phyloP scores from a whole-genome alignment of 495 filamentous ascomycete species.

The Umbilicaria muhlenbergii region DNA sequence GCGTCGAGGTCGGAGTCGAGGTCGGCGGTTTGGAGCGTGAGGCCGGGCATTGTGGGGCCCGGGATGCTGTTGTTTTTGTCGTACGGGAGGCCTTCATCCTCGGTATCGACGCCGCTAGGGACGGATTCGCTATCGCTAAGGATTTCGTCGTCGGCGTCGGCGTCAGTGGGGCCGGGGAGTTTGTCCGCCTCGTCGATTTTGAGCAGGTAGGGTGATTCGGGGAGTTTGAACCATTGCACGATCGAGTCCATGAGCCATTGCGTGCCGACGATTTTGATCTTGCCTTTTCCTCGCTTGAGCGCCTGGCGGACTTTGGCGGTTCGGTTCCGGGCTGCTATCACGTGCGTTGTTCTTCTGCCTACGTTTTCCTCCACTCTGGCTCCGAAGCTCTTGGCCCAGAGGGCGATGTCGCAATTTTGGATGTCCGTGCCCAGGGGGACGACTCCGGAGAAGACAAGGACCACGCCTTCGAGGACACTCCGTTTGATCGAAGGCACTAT shows the following conservation, averaged over 20 bases:
- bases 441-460: conserved; percentile 77
- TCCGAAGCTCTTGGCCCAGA: conserved; percentile 76
- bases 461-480: conserved; percentile 48
- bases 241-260: conserved; percentile 80
- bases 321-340: conserved; percentile 60
- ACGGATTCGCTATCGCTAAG: conserved; percentile 13
- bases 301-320: conserved; percentile 82
- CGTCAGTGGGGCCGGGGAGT: conserved; percentile 24
- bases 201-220: conserved; percentile 61
- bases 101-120: conserved; percentile 22
- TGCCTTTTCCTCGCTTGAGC: conserved; percentile 39
- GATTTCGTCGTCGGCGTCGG: conserved; percentile 2
- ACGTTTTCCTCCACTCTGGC: conserved; percentile 50
- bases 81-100: conserved; percentile 28
- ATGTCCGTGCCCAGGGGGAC: conserved; percentile 68
- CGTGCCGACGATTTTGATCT: conserved; percentile 74
- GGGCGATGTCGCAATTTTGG: conserved; percentile 61
- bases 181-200: conserved; percentile 32
- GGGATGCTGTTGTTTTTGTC: too few relatives aligned
- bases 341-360: conserved; percentile 43
- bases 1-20: conserved; percentile 10
- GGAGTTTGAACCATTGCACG: conserved; percentile 56
- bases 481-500: conserved; percentile 69
- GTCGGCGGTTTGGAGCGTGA: conserved; percentile 23
- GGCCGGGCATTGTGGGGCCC: conserved; percentile 16